These are phyloP conservation scores for Blastocystis sp. DNA, from an alignment of 352 stramenopile genomes.

Conservation along the genomic window DNA sequence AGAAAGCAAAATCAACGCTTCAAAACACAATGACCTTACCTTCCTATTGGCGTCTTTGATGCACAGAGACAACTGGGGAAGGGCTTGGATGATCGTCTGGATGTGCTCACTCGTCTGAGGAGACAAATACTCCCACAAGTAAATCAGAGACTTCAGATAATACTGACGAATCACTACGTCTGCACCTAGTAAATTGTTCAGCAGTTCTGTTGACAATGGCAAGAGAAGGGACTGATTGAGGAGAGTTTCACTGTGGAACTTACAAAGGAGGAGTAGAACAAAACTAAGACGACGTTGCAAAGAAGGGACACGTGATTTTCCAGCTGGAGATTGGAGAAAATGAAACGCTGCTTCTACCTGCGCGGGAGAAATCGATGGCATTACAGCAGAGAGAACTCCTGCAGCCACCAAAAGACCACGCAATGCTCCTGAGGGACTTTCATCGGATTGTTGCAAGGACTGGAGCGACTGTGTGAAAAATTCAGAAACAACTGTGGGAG, in stretches of 20 bases:
- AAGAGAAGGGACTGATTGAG: not conserved
- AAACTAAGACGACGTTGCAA: not conserved
- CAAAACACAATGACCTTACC: constrained; percentile 58
- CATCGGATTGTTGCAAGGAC: not conserved
- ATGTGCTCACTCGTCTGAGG: not conserved
- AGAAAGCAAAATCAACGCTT: constrained; percentile 66
- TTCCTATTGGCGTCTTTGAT: constrained; percentile 64
- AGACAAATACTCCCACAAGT: not conserved
- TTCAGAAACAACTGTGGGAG: not conserved
- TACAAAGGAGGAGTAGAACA: not conserved
- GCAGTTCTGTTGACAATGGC: not conserved
- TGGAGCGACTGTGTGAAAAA: not conserved
- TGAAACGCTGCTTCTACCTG: not conserved
- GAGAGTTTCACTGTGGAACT: not conserved
- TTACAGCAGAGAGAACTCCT: not conserved
- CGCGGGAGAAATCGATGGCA: not conserved
- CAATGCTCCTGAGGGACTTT: not conserved
- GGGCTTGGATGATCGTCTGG: not conserved
- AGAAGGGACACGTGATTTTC: not conserved
- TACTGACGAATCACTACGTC: not conserved
- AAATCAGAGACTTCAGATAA: not conserved
- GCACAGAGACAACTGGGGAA: constrained; percentile 62
- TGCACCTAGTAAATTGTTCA: not conserved
- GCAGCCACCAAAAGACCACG: not conserved
- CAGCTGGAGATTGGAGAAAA: not conserved